Percentiles rank a stretch among this genome's conserved stretches.
Conservation (phyloP, 176 grass and related monocot species). For the Luzula sylvatica region DNA sequence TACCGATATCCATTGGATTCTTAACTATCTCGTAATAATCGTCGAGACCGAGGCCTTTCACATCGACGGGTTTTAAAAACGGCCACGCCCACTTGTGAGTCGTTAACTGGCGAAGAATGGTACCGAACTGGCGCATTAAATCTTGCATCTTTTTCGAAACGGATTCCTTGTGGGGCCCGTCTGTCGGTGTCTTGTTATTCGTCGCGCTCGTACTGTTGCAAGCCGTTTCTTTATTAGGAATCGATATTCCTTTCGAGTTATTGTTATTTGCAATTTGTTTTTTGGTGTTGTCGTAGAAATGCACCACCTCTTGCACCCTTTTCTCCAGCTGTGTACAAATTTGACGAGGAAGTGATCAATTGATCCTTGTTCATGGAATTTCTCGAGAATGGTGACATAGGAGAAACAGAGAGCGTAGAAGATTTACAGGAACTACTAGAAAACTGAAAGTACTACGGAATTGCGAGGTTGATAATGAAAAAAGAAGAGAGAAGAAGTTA, state of each 20-base stretch:
- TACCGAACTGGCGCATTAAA: conserved; percentile 56
- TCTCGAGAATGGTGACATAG: no score
- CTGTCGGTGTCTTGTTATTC: conserved; percentile 4
- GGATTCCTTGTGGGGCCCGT: conserved; percentile 19
- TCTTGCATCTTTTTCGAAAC: conserved; percentile 49
- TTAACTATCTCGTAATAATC: conserved; percentile 90
- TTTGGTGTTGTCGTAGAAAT: conserved; percentile 16
- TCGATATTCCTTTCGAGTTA: neutral
- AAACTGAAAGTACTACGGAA: no score
- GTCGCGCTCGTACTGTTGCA: neutral
- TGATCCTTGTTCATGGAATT: no score
- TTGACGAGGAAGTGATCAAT: no score
- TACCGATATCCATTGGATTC: conserved; percentile 89
- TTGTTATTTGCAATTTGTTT: neutral
- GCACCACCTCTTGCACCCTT: conserved; percentile 14
- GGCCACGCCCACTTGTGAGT: conserved; percentile 48
- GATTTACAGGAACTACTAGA: no score
- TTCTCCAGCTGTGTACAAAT: neutral
- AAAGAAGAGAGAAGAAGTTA: neutral
- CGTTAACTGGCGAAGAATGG: conserved; percentile 60
- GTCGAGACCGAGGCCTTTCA: conserved; percentile 45
- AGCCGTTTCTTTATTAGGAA: conserved; percentile 10
- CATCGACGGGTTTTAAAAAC: conserved; percentile 80
- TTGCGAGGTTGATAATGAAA: no score
- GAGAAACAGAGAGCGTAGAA: no score